Evolutionary conservation across 805 yeast species (phyloP).

Genomic region (Barnettozyma salicaria): DNA sequence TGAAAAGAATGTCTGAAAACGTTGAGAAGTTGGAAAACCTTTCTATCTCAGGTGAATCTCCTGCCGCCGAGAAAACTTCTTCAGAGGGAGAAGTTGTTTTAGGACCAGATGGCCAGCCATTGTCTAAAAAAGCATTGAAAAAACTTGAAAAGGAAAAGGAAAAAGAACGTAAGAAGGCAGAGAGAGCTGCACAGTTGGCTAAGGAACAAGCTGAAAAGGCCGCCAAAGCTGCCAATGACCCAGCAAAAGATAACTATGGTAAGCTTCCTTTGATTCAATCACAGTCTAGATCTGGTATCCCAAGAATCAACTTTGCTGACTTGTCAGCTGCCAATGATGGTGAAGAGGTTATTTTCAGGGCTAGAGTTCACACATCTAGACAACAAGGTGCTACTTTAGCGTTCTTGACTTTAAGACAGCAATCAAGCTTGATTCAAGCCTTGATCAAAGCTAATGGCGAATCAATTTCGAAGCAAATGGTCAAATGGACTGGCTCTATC

Average conservation of each 20-base stretch:
- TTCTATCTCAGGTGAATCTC: conserved; percentile 9
- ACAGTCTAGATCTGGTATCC: conserved; percentile 53
- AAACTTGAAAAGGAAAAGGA: conserved; percentile 90
- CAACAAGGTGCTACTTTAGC: conserved; percentile 94
- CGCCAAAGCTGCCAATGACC: conserved; percentile 72
- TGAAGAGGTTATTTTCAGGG: conserved; percentile 77
- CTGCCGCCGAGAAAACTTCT: conserved; percentile 49
- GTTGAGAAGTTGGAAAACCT: conserved; percentile 10
- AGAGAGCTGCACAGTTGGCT: conserved; percentile 82
- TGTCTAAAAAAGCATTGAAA: conserved; percentile 91
- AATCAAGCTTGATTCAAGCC: conserved; percentile 74
- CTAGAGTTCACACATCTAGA: conserved; percentile 89
- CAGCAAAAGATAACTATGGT: conserved; percentile 86
- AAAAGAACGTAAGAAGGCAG: conserved; percentile 89
- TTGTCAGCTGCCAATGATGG: conserved; percentile 63
- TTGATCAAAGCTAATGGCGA: conserved; percentile 71
- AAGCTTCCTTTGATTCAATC: conserved; percentile 84
- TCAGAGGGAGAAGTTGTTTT: conserved; percentile 25
- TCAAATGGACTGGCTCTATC: conserved; percentile 87
- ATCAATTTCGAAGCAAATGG: conserved; percentile 86
- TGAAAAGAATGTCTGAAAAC: conserved; percentile 9
- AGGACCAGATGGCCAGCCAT: conserved; percentile 75
- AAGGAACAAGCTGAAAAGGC: conserved; percentile 68
- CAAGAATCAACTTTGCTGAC: conserved; percentile 52
- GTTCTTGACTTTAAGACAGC: conserved; percentile 90